Evolutionary conservation across 1,284 basidiomycete genomes (phyloP), one percentile per base, ranked within the genome.

Genomic region (Sporisorium sorghi): DNA sequence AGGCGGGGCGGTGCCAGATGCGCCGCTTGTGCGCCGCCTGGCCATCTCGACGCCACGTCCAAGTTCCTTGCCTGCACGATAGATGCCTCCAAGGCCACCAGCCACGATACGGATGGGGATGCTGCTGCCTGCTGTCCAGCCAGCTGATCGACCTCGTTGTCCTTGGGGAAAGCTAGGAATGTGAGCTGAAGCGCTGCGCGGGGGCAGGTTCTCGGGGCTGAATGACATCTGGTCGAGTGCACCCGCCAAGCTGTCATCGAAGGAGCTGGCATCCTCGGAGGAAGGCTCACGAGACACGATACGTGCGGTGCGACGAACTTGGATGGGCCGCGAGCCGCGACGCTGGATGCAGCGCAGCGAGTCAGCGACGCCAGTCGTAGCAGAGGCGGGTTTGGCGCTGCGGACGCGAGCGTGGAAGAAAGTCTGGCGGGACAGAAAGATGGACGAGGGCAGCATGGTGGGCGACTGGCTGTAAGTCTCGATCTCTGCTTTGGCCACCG

Each of bases 81-180:
- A 72, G 43, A 73, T 66, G 30, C 74, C 74, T 8, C 74, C 72
- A 2, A 73, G 60, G 8, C 74, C 64, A 17, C 70, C 70, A 5
- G 74, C 70, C 14, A 73, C 74, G 26, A 68, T 73, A 3, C 74
- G 70, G n/a, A 76, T 76, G 5, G 70, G 70, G 10, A 76, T 73
- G 53, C 67, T 66, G 46, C 74, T 65, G 26, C 67, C 67, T 2
- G 70, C 40, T 5, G 61, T 48, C 74, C 72, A 73, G 12, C 66
- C 66, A 5, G 58, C 54, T n/a, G 65, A 66, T 12, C 66, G 61
- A 11, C 52, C 74, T 11, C 61, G 61, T 28, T 67, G 70, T 8
- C 72, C 72, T 19, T 76, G 74, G 2, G 74, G 74, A 37, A 76
- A 73, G 50, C 69, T 73, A 0, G 70, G 74, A 21, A 76, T 67